These are phyloP conservation scores for Metarhizium robertsii DNA, from an alignment of 2,329 filamentous ascomycete species.

Conservation along the genomic window DNA sequence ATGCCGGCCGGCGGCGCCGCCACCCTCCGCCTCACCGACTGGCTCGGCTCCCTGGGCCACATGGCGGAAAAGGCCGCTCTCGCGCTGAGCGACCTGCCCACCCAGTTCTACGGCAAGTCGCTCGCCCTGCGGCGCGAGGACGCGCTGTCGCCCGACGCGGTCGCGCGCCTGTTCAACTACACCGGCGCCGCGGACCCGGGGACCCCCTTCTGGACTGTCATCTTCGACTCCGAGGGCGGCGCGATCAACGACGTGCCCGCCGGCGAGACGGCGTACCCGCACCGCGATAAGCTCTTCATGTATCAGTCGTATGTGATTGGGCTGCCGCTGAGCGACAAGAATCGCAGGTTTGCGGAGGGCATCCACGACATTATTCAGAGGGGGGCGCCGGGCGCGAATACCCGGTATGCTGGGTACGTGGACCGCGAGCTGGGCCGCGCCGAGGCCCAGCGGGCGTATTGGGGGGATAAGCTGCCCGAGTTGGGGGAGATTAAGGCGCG, in stretches of 20 bases:
- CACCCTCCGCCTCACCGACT: conserved; percentile 47
- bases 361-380: conserved; percentile 35
- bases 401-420: conserved; percentile 55
- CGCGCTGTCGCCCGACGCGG: conserved; percentile 32
- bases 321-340: conserved; percentile 33
- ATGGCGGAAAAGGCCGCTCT: conserved; percentile 40
- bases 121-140: conserved; percentile 42
- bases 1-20: conserved; percentile 33
- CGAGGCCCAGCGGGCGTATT: conserved; percentile 41
- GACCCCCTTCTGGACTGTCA: conserved; percentile 49
- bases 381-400: conserved; percentile 28
- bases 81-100: conserved; percentile 35
- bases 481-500: conserved; percentile 40
- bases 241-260: conserved; percentile 45
- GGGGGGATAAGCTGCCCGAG: conserved; percentile 39
- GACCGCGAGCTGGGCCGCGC: conserved; percentile 37
- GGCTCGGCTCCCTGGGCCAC: conserved; percentile 49
- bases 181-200: conserved; percentile 39
- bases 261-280: conserved; percentile 51
- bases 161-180: conserved; percentile 43
- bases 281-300: conserved; percentile 56
- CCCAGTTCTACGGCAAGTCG: conserved; percentile 48
- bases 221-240: conserved; percentile 54
- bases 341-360: conserved; percentile 39
- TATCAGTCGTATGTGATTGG: conserved; percentile 53